phyloP scores from a whole-genome alignment of 345 rosid genomes.

The Eucalyptus erythrocorys region DNA sequence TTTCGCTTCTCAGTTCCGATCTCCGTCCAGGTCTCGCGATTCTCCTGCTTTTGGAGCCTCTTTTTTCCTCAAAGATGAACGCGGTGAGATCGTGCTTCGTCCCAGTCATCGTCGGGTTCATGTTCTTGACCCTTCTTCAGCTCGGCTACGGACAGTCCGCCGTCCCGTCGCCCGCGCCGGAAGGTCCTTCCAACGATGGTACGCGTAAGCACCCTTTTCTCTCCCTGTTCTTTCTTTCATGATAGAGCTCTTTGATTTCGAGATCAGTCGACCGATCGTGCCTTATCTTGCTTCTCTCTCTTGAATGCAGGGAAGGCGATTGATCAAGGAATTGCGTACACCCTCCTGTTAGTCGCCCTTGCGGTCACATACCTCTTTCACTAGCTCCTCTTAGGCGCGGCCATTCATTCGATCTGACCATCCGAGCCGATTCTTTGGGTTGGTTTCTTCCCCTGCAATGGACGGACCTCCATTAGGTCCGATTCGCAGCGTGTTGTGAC shows the following conservation, averaged over 20 bases:
- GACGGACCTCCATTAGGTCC: background rate
- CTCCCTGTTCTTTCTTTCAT: background rate
- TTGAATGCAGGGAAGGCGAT: constrained; percentile 9
- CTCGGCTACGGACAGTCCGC: constrained; percentile 15
- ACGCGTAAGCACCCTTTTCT: background rate
- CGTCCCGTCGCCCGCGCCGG: constrained; percentile 25
- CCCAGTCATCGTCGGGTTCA: constrained; percentile 7
- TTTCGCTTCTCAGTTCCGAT: background rate
- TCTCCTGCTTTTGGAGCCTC: background rate
- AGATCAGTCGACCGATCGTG: background rate
- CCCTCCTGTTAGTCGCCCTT: constrained; percentile 4
- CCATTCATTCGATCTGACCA: background rate
- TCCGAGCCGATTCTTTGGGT: background rate
- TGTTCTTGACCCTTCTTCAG: constrained; percentile 25
- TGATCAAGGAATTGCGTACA: constrained; percentile 16
- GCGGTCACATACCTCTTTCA: constrained; percentile 10
- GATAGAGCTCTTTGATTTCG: background rate
- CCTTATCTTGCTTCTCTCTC: background rate
- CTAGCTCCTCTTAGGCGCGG: background rate
- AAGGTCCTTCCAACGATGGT: constrained; percentile 29
- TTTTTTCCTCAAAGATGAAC: background rate
- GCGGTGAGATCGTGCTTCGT: background rate
- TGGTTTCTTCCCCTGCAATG: background rate
- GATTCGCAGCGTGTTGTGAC: background rate
- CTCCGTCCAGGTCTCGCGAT: background rate